Evolutionary conservation across 2,329 filamentous ascomycete species (phyloP).

Genomic region (Macrophomina tecta): DNA sequence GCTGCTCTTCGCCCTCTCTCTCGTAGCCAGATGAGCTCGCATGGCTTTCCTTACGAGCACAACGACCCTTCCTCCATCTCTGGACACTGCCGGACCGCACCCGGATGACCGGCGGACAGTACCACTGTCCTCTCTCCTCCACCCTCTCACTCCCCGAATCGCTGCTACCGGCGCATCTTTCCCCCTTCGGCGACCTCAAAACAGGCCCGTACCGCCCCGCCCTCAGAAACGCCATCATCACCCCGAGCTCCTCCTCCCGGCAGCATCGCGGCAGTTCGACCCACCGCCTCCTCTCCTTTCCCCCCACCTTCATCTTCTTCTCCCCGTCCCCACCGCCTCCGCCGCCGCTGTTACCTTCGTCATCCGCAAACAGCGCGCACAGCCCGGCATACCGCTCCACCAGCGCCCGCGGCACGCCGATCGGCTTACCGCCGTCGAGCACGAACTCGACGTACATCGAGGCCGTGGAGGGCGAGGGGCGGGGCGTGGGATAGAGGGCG

Average conservation of each 20-base stretch:
- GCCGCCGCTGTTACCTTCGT: no score
- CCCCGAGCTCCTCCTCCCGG: neutral
- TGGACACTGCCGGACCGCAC: neutral
- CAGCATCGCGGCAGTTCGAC: neutral
- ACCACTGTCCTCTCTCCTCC: neutral
- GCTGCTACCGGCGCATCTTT: neutral
- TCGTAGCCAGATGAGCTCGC: neutral
- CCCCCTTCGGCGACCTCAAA: slow-evolving; percentile 20
- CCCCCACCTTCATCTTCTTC: no score
- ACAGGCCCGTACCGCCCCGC: neutral
- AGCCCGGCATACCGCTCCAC: slow-evolving; percentile 34
- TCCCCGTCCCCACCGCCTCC: no score
- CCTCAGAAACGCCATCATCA: slow-evolving; percentile 9
- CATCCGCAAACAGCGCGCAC: neutral
- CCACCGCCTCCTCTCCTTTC: neutral
- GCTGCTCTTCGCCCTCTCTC: neutral
- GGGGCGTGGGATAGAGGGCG: neutral
- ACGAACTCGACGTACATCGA: slow-evolving; percentile 42
- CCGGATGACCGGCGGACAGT: neutral
- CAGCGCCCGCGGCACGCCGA: slow-evolving; percentile 41
- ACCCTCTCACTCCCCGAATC: neutral
- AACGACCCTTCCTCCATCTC: neutral
- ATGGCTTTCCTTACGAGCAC: neutral
- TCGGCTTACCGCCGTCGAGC: slow-evolving; percentile 36
- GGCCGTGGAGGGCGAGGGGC: neutral